Evolutionary conservation across 139 green algal species (phyloP).

Genomic region (Closterium sp.): DNA sequence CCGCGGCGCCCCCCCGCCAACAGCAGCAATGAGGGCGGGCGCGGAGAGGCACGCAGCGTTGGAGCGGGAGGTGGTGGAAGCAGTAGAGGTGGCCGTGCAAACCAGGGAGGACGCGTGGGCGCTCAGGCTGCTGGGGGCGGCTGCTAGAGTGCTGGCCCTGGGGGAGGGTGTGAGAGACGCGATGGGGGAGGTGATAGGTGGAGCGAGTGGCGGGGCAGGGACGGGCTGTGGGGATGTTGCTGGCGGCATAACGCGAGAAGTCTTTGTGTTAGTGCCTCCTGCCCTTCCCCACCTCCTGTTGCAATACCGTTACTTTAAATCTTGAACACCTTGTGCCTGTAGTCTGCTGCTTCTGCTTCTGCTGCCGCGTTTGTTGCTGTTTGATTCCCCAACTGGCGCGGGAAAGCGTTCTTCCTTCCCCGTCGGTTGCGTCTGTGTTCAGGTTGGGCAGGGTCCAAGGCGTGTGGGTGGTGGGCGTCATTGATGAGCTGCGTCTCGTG

Average conservation of each 20-base stretch:
- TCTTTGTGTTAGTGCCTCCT: not conserved
- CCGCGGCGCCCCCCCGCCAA: not conserved
- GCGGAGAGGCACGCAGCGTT: slow-evolving; percentile 20
- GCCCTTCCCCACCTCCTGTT: not conserved
- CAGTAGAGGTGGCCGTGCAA: slow-evolving; percentile 24
- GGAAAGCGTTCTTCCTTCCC: no score
- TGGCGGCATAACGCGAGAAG: not conserved
- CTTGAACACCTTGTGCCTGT: no score
- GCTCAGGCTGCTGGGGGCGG: slow-evolving; percentile 1
- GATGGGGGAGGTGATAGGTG: not conserved
- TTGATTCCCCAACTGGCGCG: no score
- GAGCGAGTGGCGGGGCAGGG: not conserved
- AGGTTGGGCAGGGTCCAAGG: slow-evolving; percentile 26
- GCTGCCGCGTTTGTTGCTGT: no score
- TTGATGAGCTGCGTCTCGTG: slow-evolving; percentile 24
- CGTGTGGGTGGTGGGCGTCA: slow-evolving; percentile 27
- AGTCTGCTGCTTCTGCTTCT: no score
- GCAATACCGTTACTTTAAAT: no score
- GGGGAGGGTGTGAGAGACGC: no score
- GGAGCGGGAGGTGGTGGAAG: slow-evolving; percentile 32
- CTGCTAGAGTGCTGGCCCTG: not conserved
- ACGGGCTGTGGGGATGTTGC: not conserved
- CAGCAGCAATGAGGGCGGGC: slow-evolving; percentile 20
- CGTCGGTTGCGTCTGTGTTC: not conserved
- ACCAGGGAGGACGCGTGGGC: slow-evolving; percentile 30